Conservation (phyloP, 192 early-diverging fungal genomes). For the Coemansia sp. region DNA sequence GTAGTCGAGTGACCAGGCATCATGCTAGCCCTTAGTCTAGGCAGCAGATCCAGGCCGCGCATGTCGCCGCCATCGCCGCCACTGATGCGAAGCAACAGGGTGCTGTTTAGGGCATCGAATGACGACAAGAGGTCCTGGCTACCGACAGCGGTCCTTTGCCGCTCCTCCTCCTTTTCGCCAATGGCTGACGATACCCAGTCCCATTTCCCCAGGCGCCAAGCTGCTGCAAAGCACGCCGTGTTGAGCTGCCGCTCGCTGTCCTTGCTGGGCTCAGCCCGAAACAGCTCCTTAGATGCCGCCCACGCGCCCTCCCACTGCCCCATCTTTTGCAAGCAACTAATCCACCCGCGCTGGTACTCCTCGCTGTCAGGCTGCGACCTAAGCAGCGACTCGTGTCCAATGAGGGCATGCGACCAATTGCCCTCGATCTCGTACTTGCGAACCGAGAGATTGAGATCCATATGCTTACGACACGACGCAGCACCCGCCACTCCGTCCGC, state of each 20-base stretch:
- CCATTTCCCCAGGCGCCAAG: constrained; percentile 55
- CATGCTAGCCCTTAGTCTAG: constrained; percentile 10
- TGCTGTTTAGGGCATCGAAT: constrained; percentile 41
- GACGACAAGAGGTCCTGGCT: constrained; percentile 4
- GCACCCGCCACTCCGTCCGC: constrained; percentile 49
- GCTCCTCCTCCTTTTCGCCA: not conserved
- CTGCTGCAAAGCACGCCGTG: constrained; percentile 47
- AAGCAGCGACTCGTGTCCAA: constrained; percentile 55
- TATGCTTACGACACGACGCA: constrained; percentile 36
- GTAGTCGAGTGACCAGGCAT: not conserved
- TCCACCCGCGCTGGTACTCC: constrained; percentile 43
- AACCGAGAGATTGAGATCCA: constrained; percentile 29
- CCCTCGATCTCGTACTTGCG: constrained; percentile 55
- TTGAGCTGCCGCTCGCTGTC: constrained; percentile 25
- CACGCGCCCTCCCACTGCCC: constrained; percentile 57
- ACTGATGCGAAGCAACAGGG: constrained; percentile 27
- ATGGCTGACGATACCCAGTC: constrained; percentile 33
- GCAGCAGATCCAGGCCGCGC: constrained; percentile 3
- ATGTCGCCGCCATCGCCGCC: not conserved
- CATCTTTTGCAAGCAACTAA: constrained; percentile 53
- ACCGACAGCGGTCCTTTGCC: not conserved
- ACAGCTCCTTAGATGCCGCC: constrained; percentile 45
- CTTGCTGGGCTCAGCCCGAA: not conserved
- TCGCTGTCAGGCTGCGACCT: constrained; percentile 34
- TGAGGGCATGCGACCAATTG: constrained; percentile 54